phyloP scores from a whole-genome alignment of 1,284 basidiomycete genomes.

The Hemileia vastatrix region DNA sequence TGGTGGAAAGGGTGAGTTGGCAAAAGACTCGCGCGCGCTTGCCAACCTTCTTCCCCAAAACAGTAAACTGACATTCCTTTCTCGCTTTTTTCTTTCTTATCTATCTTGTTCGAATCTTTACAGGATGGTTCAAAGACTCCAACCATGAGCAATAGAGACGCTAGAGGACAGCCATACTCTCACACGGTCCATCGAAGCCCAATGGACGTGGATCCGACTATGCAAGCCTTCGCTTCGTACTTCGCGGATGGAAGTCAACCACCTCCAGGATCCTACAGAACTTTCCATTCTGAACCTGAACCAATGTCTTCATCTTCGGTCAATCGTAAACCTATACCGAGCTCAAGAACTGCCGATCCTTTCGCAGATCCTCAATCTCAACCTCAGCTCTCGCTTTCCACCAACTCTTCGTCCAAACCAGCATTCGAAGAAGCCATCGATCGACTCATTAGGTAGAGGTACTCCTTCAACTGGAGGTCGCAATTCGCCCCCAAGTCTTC shows the following conservation, averaged over 20 bases:
- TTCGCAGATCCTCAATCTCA: background rate
- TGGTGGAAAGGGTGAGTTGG: background rate
- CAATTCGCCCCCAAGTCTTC: background rate
- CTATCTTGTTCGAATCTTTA: too few species aligned
- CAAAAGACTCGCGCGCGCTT: too few species aligned
- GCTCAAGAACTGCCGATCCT: background rate
- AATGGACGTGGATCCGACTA: background rate
- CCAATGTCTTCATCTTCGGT: background rate
- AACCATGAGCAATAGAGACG: background rate
- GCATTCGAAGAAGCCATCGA: background rate
- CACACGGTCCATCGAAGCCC: background rate
- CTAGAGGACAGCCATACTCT: background rate
- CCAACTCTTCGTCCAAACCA: too few species aligned
- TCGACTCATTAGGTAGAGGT: background rate
- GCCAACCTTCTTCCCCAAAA: too few species aligned
- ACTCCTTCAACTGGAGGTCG: background rate
- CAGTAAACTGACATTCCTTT: too few species aligned
- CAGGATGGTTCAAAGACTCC: background rate
- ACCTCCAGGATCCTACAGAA: background rate
- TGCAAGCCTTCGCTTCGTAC: background rate
- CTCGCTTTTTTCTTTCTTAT: too few species aligned
- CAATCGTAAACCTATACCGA: background rate
- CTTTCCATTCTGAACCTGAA: background rate
- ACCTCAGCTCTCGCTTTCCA: background rate
- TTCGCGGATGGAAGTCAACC: background rate